A percentile compares a stretch with the other conserved stretches of the same genome.
phyloP scores from a whole-genome alignment of 2,329 filamentous ascomycete species.

The Alternaria gaisen region DNA sequence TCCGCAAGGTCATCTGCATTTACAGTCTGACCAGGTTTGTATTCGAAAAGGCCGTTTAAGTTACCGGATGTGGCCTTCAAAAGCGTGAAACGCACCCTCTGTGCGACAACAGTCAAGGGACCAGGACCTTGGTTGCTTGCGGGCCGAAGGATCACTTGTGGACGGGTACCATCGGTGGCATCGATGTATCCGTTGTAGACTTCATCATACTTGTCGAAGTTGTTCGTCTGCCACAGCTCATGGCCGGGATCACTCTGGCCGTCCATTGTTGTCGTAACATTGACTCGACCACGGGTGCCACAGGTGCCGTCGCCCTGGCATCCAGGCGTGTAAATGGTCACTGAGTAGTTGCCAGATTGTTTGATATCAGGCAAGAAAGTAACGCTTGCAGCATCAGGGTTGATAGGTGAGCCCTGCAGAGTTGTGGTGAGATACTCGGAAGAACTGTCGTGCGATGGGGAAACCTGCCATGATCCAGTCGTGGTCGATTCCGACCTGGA shows the following conservation, averaged over 20 bases:
- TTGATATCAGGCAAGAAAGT: slow-evolving; percentile 85
- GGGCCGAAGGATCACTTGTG: slow-evolving; percentile 80
- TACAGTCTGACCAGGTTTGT: slow-evolving; percentile 71
- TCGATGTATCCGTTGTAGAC: slow-evolving; percentile 89
- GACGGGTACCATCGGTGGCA: slow-evolving; percentile 77
- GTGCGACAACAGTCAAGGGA: slow-evolving; percentile 81
- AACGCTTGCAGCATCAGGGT: slow-evolving; percentile 70
- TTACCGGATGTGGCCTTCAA: slow-evolving; percentile 78
- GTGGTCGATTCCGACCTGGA: slow-evolving; percentile 68
- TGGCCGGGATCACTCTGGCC: slow-evolving; percentile 22
- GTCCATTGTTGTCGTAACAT: slow-evolving; percentile 78
- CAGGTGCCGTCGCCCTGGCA: slow-evolving; percentile 85
- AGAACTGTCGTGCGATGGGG: slow-evolving; percentile 72
- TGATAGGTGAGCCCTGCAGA: slow-evolving; percentile 64
- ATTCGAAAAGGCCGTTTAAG: slow-evolving; percentile 91
- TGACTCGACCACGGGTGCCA: slow-evolving; percentile 77
- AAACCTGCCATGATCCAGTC: slow-evolving; percentile 78
- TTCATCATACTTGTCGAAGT: slow-evolving; percentile 95
- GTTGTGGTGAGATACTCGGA: slow-evolving; percentile 80
- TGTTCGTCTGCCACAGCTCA: slow-evolving; percentile 86
- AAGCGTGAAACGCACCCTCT: slow-evolving; percentile 80
- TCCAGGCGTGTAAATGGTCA: slow-evolving; percentile 92
- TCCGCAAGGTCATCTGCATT: slow-evolving; percentile 71
- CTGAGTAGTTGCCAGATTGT: slow-evolving; percentile 89
- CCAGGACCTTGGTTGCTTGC: slow-evolving; percentile 66